Evolutionary conservation across 805 yeast species (phyloP).

Genomic region (Ogataea neopini): DNA sequence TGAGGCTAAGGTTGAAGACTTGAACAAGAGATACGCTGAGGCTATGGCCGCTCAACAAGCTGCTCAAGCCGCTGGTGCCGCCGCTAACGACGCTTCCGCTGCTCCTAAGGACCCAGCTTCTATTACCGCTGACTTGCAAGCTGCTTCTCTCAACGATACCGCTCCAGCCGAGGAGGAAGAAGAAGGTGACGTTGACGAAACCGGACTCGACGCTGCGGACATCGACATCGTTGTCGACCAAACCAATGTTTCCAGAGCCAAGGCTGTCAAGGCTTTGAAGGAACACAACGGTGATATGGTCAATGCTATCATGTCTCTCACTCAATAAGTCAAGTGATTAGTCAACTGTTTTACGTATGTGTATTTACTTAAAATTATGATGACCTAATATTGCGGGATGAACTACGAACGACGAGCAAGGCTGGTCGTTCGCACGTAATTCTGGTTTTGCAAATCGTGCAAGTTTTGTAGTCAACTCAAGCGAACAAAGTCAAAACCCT

Average conservation of each 20-base stretch:
- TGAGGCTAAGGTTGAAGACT: conserved; percentile 95
- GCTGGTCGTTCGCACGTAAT: too few species aligned
- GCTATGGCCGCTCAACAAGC: conserved; percentile 77
- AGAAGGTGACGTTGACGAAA: conserved; percentile 77
- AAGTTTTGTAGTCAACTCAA: too few species aligned
- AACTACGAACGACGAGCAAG: too few species aligned
- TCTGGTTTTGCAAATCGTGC: too few species aligned
- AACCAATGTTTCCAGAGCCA: conserved; percentile 83
- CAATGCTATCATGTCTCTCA: conserved; percentile 87
- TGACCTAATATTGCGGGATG: conserved; percentile 5
- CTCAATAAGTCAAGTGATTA: conserved; percentile 21
- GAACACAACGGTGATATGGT: conserved; percentile 92
- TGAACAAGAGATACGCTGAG: conserved; percentile 82
- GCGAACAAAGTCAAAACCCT: too few species aligned
- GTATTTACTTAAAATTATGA: conserved; percentile 1
- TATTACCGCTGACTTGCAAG: conserved; percentile 80
- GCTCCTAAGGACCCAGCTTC: conserved; percentile 69
- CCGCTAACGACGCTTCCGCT: conserved; percentile 30
- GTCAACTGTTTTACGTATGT: conserved; percentile 4
- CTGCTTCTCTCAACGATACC: conserved; percentile 49
- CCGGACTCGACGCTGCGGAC: conserved; percentile 81
- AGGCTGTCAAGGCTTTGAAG: conserved; percentile 89
- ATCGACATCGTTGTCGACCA: conserved; percentile 87
- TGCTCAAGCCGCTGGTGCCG: conserved; percentile 50
- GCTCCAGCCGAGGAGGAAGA: conserved; percentile 46